These are phyloP conservation scores for Diddensiella santjacobensis DNA, from an alignment of 805 yeast genomes.

Conservation along the genomic window DNA sequence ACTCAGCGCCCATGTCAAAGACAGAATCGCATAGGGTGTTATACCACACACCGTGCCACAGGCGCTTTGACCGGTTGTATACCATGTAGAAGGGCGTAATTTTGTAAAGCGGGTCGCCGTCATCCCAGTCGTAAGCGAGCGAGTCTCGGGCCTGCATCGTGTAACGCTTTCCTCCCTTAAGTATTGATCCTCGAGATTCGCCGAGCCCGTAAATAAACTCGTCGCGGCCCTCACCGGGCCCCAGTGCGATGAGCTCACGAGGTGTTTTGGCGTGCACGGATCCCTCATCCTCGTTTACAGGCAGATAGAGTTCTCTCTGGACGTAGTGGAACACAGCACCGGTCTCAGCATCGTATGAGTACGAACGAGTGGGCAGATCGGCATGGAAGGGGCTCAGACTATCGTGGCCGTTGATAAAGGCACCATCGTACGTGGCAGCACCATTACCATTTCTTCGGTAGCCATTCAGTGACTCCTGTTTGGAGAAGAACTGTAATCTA, in stretches of 20 bases:
- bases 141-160: constrained; percentile 15
- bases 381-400: constrained; percentile 1
- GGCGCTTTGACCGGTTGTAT: constrained; percentile 5
- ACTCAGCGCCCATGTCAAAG: constrained; percentile 13
- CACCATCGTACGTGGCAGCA: not conserved
- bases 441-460: not conserved
- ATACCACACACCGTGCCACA: constrained; percentile 15
- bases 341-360: constrained; percentile 13
- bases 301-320: constrained; percentile 8
- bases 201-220: constrained; percentile 15
- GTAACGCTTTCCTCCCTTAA: constrained; percentile 10
- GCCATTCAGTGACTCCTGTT: not conserved
- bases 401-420: not conserved
- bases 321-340: constrained; percentile 14
- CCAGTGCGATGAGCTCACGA: constrained; percentile 4
- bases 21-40: constrained; percentile 12
- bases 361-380: constrained; percentile 7
- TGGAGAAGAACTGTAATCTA: constrained; percentile 3
- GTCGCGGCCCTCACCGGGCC: not conserved
- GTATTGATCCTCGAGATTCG: constrained; percentile 13
- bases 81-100: constrained; percentile 14
- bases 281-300: constrained; percentile 13
- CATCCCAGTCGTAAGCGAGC: constrained; percentile 16
- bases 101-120: constrained; percentile 15
- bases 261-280: constrained; percentile 11